Evolutionary conservation across 225 moss, liverwort and hornwort species (phyloP), one percentile per base, ranked within the genome.

Genomic region (Pseudoscleropodium purum): DNA sequence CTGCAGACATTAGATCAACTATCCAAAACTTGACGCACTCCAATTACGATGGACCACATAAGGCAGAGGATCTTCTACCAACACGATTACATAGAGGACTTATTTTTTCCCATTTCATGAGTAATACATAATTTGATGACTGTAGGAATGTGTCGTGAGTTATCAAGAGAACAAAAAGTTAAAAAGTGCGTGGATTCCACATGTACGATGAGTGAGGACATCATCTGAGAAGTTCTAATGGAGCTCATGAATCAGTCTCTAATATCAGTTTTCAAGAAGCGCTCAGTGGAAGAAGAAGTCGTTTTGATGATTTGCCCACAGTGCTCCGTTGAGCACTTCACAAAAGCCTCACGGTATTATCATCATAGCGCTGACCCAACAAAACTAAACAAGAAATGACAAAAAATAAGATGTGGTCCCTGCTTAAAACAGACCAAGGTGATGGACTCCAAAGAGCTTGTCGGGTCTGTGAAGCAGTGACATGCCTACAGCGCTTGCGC

Each of bases 221-320:
- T 41, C 24, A 82, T 81, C 88, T 47, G 30, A 4, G 72, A 73
- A 73, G 72, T 61, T 29, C 68, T 13, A 27, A 57, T 45, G 12
- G 26, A 45, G 27, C 19, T 69, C 18, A 49, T 30, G 39, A 37
- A 34, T 41, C 20, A 25, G 64, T 51, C 37, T 21, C 47, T 29
- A 61, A 16, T 30, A 41, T 60, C 49, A 41, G 6, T 63, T 62
- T 33, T 63, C 52, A 34, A 31, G 13, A 18, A 75, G 88, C 88
- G 84, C 88, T 83, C 75, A 88, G 88, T 84, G 88, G 75, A 82
- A 88, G 68, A 80, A 81, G 88, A 88, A 88, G 61, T 88, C 81
- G 82, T 88, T 88, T 75, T 76, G 75, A 88, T 84, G 19, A 88
- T 88, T 84, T 75, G 76, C 76, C 65, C 83, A 88, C 56, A 75